Conservation (phyloP, 2,329 filamentous ascomycete genomes). For the Fusarium kyushuense region DNA sequence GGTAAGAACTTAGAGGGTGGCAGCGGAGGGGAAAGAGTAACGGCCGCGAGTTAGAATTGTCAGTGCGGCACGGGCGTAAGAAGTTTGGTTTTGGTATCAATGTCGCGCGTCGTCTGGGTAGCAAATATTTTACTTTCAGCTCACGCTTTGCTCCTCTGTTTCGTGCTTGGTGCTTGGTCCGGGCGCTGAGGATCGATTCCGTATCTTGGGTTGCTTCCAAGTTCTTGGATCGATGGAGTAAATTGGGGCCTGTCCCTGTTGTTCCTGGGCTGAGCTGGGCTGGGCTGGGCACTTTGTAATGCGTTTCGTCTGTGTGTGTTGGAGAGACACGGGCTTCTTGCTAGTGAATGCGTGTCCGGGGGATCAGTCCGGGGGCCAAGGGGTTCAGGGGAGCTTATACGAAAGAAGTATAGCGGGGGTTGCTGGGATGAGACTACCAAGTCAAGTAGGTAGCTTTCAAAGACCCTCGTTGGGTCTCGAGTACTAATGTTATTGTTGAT, state of each 20-base stretch:
- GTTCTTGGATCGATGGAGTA: constrained; percentile 42
- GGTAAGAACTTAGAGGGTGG: constrained; percentile 38
- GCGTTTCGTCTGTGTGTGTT: constrained; percentile 33
- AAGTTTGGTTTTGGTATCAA: constrained; percentile 2
- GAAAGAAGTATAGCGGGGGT: constrained; percentile 32
- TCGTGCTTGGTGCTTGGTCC: constrained; percentile 13
- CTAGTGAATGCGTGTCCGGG: constrained; percentile 32
- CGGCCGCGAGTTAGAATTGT: constrained; percentile 22
- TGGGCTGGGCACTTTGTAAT: constrained; percentile 17
- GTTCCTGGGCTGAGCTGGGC: constrained; percentile 24
- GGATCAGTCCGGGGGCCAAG: constrained; percentile 43
- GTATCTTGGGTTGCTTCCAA: constrained; percentile 36
- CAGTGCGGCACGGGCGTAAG: constrained; percentile 26
- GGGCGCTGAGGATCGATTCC: constrained; percentile 33
- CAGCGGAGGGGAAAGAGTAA: constrained; percentile 27
- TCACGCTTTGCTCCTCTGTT: neutral
- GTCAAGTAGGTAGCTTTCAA: constrained; percentile 25
- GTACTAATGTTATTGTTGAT: constrained; percentile 23
- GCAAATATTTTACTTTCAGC: constrained; percentile 5
- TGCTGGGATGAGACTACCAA: constrained; percentile 23
- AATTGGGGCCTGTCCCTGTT: constrained; percentile 35
- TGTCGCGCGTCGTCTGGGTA: neutral
- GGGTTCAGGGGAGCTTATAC: constrained; percentile 44
- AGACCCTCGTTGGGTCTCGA: constrained; percentile 20
- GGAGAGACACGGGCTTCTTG: constrained; percentile 33